phyloP scores from a whole-genome alignment of 495 filamentous ascomycete species.

The Trichoderma gamsii region DNA sequence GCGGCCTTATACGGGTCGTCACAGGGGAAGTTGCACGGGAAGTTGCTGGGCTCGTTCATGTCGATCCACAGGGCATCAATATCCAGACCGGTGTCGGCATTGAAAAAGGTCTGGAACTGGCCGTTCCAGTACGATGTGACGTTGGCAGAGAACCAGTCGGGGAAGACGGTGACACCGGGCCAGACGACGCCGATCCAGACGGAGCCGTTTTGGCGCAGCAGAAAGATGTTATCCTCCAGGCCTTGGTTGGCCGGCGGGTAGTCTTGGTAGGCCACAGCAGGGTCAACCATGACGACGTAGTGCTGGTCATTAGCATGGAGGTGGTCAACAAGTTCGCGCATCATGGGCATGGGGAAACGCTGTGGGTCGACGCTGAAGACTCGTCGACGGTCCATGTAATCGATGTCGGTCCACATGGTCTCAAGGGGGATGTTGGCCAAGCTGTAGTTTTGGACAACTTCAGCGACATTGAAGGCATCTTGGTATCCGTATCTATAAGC shows the following conservation, averaged over 20 bases:
- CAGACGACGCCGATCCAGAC: conserved; percentile 76
- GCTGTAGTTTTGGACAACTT: conserved; percentile 75
- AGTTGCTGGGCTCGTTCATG: conserved; percentile 65
- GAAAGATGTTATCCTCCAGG: conserved; percentile 54
- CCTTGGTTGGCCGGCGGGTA: conserved; percentile 63
- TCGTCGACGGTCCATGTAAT: conserved; percentile 63
- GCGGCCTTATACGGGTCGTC: conserved; percentile 49
- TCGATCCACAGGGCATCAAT: conserved; percentile 88
- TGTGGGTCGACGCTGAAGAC: conserved; percentile 73
- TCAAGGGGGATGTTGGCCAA: conserved; percentile 71
- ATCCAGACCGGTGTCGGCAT: conserved; percentile 57
- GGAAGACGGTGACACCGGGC: conserved; percentile 75
- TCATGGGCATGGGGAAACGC: conserved; percentile 59
- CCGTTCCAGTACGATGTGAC: conserved; percentile 66
- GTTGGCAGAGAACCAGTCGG: conserved; percentile 75
- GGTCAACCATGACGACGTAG: conserved; percentile 86
- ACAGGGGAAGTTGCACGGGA: conserved; percentile 73
- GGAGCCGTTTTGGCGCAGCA: conserved; percentile 57
- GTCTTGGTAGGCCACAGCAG: conserved; percentile 64
- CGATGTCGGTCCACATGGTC: conserved; percentile 87
- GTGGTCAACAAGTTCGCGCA: conserved; percentile 64
- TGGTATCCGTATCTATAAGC: conserved; percentile 60
- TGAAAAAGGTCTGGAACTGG: conserved; percentile 68
- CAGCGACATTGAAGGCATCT: conserved; percentile 72
- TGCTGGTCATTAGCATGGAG: conserved; percentile 71